Base-by-base conservation (phyloP, 129 eudicot species). In the Tagetes erecta region DNA sequence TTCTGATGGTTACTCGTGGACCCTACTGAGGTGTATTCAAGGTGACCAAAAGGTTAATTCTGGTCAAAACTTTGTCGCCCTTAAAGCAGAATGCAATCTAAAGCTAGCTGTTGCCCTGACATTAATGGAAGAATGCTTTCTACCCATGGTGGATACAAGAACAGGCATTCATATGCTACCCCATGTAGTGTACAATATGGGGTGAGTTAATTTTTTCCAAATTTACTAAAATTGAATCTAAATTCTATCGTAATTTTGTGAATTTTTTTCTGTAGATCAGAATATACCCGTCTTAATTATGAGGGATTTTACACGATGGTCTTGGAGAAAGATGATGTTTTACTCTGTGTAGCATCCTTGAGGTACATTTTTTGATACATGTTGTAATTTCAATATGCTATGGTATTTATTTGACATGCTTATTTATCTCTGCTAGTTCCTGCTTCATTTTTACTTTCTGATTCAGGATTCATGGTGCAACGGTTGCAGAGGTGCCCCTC, bases 131-230 rank as follows among this genome's bases (percentile, higher is more conserved):
- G 99, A 94, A 78, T 94, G 99, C 84, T 94, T 94, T 83, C 86
- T 91, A 40, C 96, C 96, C 5, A 94, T 94, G 99, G 92, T 87
- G 81, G 99, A 94, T 79, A 83, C 90, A 47, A 88, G 90, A 75
- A 94, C 99, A 1, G 99, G 99, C 80, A 86, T 94, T 77, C 87
- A 91, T 83, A 90, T 94, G 96, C 86, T 94, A 70, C 99, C 99
- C 49, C 97, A 94, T 73, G 91, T 91, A 31, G 56, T 94, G 45
- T 94, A 90, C 83, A 94, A 87, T 78, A 88, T 89, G 96, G 99
- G 96, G 99, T 94, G 68, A 84, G 92, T 50, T 50, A 12, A 41
- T 40, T 10, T 64, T 51, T 50, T 1, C 50, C 38, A 31, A 44
- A 20, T 20, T 72, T 13, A 64, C 50, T 3, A 8, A 39, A 78